These are phyloP conservation scores for Ceratocystis ficicola DNA, from an alignment of 2,329 filamentous ascomycete genomes.

Conservation along the genomic window DNA sequence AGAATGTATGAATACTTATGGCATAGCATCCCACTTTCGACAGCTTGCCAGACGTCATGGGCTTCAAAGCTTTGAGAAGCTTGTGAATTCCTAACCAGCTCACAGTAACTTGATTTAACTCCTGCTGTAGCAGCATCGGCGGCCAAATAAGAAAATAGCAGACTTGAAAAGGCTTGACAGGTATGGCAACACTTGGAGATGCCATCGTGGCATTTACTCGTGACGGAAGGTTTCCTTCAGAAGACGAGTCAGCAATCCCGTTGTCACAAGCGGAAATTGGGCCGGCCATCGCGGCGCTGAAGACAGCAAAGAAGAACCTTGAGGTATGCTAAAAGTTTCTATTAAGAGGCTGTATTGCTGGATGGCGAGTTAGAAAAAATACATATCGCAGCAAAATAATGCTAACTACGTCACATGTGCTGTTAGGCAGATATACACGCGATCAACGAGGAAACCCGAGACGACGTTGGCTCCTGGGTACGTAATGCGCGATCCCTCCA, in stretches of 20 bases:
- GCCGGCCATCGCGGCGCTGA: constrained; percentile 33
- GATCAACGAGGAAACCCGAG: constrained; percentile 63
- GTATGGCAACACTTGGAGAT: constrained; percentile 28
- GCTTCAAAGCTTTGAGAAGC: not conserved
- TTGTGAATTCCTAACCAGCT: not conserved
- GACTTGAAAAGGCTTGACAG: not conserved
- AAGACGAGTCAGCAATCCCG: constrained; percentile 30
- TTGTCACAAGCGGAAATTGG: constrained; percentile 31
- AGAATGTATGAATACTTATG: constrained; percentile 7
- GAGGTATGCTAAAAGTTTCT: constrained; percentile 29
- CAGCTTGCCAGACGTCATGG: constrained; percentile 18
- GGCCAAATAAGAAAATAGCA: not conserved
- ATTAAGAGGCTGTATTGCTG: not conserved
- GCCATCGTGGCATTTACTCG: constrained; percentile 34
- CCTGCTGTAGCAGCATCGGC: not conserved
- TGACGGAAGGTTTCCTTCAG: constrained; percentile 33
- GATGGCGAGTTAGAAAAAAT: not conserved
- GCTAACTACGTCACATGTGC: constrained; percentile 8
- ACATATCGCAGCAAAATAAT: not conserved
- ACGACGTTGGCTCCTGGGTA: constrained; percentile 78
- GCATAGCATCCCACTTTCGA: constrained; percentile 14
- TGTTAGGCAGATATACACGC: constrained; percentile 55
- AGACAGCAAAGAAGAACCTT: constrained; percentile 30
- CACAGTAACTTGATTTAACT: not conserved
- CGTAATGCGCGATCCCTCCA: constrained; percentile 72